Percentiles rank a stretch among this genome's conserved stretches.
Conservation (phyloP, 140 eudicot genomes). For the Bidens hawaiensis region DNA sequence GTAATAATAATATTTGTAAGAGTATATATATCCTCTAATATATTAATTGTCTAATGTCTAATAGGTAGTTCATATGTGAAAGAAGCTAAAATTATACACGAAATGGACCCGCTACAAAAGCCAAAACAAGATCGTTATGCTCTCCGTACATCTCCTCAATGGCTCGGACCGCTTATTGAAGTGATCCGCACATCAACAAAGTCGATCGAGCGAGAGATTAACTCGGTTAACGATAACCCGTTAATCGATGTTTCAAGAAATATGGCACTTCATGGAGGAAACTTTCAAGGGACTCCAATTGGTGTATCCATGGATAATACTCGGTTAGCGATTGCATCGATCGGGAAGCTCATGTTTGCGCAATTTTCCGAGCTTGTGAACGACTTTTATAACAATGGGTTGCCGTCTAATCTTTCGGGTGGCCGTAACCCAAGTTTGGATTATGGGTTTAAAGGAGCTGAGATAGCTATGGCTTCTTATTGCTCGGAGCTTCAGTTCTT, state of each 20-base stretch:
- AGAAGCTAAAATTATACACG: conserved; percentile 44
- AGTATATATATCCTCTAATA: no score
- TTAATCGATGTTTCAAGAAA: conserved; percentile 76
- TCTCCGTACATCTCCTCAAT: conserved; percentile 55
- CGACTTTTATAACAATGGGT: conserved; percentile 68
- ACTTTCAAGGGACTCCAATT: conserved; percentile 88
- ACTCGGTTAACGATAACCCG: conserved; percentile 77
- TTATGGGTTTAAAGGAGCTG: conserved; percentile 74
- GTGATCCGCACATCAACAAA: conserved; percentile 53
- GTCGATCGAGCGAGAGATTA: conserved; percentile 54
- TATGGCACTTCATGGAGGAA: conserved; percentile 84
- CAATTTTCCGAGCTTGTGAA: conserved; percentile 72
- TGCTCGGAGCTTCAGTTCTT: conserved; percentile 72
- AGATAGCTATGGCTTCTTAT: conserved; percentile 73
- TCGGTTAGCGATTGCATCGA: conserved; percentile 69
- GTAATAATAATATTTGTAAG: no score
- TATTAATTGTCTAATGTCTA: no score
- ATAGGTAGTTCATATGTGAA: conserved; percentile 47
- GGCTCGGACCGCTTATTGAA: conserved; percentile 63
- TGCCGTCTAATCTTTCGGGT: conserved; percentile 69
- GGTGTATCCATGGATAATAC: conserved; percentile 94
- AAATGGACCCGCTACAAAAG: conserved; percentile 54
- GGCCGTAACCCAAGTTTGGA: conserved; percentile 71
- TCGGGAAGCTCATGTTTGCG: conserved; percentile 78
- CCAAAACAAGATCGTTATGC: conserved; percentile 66